phyloP scores from a whole-genome alignment of 2,329 filamentous ascomycete genomes.

The Colletotrichum tofieldiae region DNA sequence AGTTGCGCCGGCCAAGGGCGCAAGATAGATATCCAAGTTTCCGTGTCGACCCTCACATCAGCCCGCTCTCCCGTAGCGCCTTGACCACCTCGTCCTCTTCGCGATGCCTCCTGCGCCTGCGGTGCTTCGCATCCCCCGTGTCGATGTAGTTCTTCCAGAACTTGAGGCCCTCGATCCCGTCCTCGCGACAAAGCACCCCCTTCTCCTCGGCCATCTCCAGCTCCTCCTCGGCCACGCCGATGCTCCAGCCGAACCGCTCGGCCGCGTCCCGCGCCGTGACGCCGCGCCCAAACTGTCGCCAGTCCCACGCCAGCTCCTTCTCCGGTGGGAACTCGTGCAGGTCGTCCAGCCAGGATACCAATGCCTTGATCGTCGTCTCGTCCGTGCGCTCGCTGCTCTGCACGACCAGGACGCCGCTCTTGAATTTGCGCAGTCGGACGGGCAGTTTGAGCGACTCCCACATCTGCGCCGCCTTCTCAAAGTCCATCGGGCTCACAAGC shows the following conservation, averaged over 20 bases:
- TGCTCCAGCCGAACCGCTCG: constrained; percentile 94
- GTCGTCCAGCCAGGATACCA: constrained; percentile 84
- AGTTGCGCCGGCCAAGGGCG: constrained; percentile 24
- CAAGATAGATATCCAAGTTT: constrained; percentile 35
- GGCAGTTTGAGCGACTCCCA: constrained; percentile 93
- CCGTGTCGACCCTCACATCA: constrained; percentile 47
- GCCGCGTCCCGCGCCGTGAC: constrained; percentile 92
- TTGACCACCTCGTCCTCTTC: constrained; percentile 60
- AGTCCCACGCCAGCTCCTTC: constrained; percentile 81
- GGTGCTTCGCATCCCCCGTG: constrained; percentile 56
- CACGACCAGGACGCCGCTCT: constrained; percentile 94
- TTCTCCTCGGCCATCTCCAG: constrained; percentile 97
- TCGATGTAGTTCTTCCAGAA: constrained; percentile 91
- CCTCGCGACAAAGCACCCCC: constrained; percentile 90
- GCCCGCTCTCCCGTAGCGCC: constrained; percentile 61
- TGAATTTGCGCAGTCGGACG: constrained; percentile 89
- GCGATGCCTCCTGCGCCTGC: constrained; percentile 46
- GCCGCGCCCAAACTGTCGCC: constrained; percentile 83
- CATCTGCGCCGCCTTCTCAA: constrained; percentile 88
- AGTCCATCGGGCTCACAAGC: constrained; percentile 91
- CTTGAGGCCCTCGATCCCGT: constrained; percentile 89
- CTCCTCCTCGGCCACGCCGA: constrained; percentile 95
- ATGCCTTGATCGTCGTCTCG: constrained; percentile 85
- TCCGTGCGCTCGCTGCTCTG: constrained; percentile 91
- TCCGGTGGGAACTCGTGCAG: constrained; percentile 77